These are phyloP conservation scores for Pochonia chlamydosporia DNA, from an alignment of 2,329 filamentous ascomycete species.

Conservation along the genomic window DNA sequence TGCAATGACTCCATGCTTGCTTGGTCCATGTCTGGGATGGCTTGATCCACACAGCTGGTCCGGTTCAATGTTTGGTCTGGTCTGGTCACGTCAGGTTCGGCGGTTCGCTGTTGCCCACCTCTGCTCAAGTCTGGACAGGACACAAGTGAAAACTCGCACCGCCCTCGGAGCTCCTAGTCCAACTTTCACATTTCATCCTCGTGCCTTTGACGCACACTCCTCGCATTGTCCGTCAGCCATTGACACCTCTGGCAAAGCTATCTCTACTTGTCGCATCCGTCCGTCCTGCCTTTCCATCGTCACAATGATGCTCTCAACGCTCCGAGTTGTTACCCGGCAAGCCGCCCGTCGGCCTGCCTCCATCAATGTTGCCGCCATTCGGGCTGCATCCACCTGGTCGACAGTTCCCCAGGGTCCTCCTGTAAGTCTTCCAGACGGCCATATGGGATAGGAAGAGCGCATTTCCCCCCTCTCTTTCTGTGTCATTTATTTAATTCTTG, in stretches of 20 bases:
- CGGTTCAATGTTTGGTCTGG: too few relatives aligned
- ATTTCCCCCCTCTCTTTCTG: not conserved
- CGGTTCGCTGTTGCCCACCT: too few relatives aligned
- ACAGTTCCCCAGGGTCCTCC: constrained; percentile 91
- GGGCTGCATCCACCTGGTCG: constrained; percentile 76
- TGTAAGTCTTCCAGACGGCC: constrained; percentile 50
- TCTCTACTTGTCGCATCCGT: constrained; percentile 4
- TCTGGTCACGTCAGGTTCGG: too few relatives aligned
- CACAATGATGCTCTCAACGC: constrained; percentile 52
- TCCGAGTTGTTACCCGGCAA: constrained; percentile 48
- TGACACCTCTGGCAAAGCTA: constrained; percentile 3
- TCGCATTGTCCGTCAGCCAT: not conserved
- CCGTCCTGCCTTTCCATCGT: not conserved
- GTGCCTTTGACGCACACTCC: not conserved
- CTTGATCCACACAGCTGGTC: too few relatives aligned
- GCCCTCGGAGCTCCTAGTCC: not conserved
- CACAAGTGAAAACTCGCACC: not conserved
- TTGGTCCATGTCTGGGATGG: too few relatives aligned
- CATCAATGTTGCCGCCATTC: constrained; percentile 36
- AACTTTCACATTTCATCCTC: not conserved
- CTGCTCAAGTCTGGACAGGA: not conserved
- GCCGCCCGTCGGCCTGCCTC: constrained; percentile 35
- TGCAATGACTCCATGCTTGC: too few relatives aligned
- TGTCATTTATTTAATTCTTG: not conserved
- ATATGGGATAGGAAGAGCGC: too few relatives aligned